Base-by-base conservation (phyloP, 768 basidiomycete species). In the Steccherinum ochraceum region DNA sequence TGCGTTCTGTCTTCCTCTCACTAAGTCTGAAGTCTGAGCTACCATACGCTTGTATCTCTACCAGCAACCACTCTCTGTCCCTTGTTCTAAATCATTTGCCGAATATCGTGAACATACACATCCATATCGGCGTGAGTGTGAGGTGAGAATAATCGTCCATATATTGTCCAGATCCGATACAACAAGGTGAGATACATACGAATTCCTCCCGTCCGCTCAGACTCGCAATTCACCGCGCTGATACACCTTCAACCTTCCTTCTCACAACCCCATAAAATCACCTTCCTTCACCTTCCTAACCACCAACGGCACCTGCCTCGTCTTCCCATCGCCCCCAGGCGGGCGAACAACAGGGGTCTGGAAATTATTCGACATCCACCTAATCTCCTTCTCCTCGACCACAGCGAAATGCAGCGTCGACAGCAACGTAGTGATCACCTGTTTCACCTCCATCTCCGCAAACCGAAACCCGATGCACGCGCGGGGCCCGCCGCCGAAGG, bases 281-380 rank as follows among this genome's bases (percentile, higher is more conserved):
- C 39, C 51, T n/a, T 56, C 61, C 20, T 51, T 47, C 20, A 64
- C 65, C 5, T 52, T 40, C 51, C 68, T 58, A 24, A 69, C 47
- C 27, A 60, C 57, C 2, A 70, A 48, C 5, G 70, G 71, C 10
- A 69, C 60, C 48, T 66, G 67, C 30, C 68, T 43, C 1, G 67
- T 68, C 50, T 46, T 53, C n/a, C 53, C 49, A 21, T 72, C 70
- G 21, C 70, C 69, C 19, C 60, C 54, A 1, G 70, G 70, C 23
- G 66, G 58, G 41, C 59, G 63, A 24, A 72, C 63, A 1, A 72
- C 69, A 20, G 71, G 70, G 13, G 68, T 62, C 57, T 70, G 69
- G 12, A 70, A 54, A 16, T 61, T 65, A 51, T 67, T 61, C 40
- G 64, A 58, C 54, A 61, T 65, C 71, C 70, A 71, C 44, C 66